Evolutionary conservation across 2,329 filamentous ascomycete genomes (phyloP).

Genomic region (Coniochaeta sp.): DNA sequence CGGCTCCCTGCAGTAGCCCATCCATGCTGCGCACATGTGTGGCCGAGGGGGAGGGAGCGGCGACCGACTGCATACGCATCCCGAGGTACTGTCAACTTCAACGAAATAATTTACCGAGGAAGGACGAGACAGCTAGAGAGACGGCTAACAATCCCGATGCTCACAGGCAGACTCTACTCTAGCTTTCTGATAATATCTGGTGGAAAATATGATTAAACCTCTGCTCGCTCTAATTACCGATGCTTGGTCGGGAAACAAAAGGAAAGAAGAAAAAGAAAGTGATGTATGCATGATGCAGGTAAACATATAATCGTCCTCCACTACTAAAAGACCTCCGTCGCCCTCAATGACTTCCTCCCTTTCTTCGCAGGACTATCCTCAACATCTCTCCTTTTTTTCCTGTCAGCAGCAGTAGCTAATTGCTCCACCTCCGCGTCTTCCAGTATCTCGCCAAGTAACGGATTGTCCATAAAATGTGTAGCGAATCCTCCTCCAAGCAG

Average conservation of each 20-base stretch:
- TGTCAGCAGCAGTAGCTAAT: conserved; percentile 1
- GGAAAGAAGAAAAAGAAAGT: not conserved
- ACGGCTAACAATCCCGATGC: not conserved
- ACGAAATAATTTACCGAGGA: not conserved
- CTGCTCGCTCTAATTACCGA: not conserved
- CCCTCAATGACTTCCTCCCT: not conserved
- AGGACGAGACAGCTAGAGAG: not conserved
- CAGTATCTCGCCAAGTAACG: conserved; percentile 26
- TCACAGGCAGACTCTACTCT: not conserved
- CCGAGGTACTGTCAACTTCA: not conserved
- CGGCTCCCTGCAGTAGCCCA: not conserved
- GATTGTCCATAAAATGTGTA: conserved; percentile 31
- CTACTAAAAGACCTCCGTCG: not conserved
- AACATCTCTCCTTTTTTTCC: not conserved
- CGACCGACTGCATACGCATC: not conserved
- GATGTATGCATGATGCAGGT: not conserved
- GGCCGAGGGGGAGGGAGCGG: not conserved
- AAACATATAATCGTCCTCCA: not conserved
- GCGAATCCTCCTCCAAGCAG: conserved; percentile 38
- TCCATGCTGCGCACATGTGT: not conserved
- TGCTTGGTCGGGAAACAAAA: not conserved
- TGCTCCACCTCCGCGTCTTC: conserved; percentile 21
- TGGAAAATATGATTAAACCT: not conserved
- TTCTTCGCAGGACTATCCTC: not conserved
- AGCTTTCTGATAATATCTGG: not conserved